phyloP scores from a whole-genome alignment of 805 yeast genomes.

The Wickerhamiella sorbophila region DNA sequence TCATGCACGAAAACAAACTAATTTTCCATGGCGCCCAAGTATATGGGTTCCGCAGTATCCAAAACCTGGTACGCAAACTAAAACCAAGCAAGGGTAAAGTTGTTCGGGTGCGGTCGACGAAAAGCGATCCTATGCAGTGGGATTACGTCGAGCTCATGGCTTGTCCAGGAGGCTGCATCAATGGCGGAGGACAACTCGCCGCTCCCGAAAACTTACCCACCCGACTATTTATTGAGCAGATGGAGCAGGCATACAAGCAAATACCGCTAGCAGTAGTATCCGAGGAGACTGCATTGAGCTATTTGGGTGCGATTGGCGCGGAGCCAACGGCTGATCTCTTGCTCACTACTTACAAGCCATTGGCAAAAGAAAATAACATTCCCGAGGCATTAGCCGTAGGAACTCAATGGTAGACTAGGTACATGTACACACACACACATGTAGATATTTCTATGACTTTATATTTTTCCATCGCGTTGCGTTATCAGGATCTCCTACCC shows the following conservation, averaged over 20 bases:
- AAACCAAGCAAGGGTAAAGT: constrained; percentile 30
- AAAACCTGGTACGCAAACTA: constrained; percentile 76
- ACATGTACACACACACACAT: too few species aligned
- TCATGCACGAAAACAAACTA: constrained; percentile 29
- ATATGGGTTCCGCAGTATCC: constrained; percentile 90
- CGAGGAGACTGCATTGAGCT: constrained; percentile 5
- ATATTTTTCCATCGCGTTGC: too few species aligned
- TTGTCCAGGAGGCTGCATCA: constrained; percentile 94
- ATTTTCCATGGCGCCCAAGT: constrained; percentile 51
- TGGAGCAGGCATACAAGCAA: constrained; percentile 26
- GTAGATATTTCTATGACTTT: too few species aligned
- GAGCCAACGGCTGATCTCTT: constrained; percentile 4
- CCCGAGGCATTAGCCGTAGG: constrained; percentile 18
- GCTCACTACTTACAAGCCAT: constrained; percentile 13
- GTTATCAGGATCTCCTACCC: too few species aligned
- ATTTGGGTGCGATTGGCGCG: constrained; percentile 5
- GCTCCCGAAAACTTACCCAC: constrained; percentile 22
- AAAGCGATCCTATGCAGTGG: constrained; percentile 49
- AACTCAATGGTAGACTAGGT: constrained; percentile 19
- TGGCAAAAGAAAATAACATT: constrained; percentile 10
- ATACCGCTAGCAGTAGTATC: constrained; percentile 10
- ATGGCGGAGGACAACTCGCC: constrained; percentile 86
- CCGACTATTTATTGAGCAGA: constrained; percentile 23
- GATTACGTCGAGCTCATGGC: constrained; percentile 95
- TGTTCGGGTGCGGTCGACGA: constrained; percentile 11